A percentile compares a stretch with the other conserved stretches of the same genome.
Evolutionary conservation across 1,284 basidiomycete genomes (phyloP).

Genomic region (Cryptococcus sp.): DNA sequence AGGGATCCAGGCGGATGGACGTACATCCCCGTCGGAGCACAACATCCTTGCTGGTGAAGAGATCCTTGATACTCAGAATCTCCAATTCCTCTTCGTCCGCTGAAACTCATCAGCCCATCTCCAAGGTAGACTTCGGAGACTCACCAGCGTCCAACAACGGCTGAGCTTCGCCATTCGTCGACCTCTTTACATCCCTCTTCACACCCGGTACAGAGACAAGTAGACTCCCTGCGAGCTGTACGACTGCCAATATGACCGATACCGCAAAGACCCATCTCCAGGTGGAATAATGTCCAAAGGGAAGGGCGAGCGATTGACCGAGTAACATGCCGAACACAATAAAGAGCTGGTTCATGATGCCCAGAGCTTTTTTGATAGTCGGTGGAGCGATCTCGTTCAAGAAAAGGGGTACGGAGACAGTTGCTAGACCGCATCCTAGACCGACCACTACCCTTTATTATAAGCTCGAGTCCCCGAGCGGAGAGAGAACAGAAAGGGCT

Average conservation of each 20-base stretch:
- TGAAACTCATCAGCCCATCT: slow-evolving; percentile 1
- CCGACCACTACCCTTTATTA: slow-evolving; percentile 41
- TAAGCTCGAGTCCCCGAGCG: too few species aligned
- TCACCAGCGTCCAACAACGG: slow-evolving; percentile 9
- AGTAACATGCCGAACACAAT: slow-evolving; percentile 45
- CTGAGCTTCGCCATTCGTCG: slow-evolving; percentile 12
- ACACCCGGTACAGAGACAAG: slow-evolving; percentile 7
- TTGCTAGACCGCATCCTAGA: slow-evolving; percentile 46
- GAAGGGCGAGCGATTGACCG: slow-evolving; percentile 45
- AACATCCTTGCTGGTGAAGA: slow-evolving; percentile 24
- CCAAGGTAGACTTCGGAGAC: not conserved
- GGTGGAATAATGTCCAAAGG: slow-evolving; percentile 20
- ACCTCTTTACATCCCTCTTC: not conserved
- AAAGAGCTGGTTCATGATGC: slow-evolving; percentile 48
- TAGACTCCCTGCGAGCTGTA: slow-evolving; percentile 40
- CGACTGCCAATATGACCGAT: slow-evolving; percentile 26
- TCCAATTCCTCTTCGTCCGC: slow-evolving; percentile 2
- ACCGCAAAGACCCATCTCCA: slow-evolving; percentile 46
- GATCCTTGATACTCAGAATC: slow-evolving; percentile 22
- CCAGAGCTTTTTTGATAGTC: slow-evolving; percentile 41
- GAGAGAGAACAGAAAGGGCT: not conserved
- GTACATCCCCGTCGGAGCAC: slow-evolving; percentile 23
- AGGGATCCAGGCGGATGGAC: slow-evolving; percentile 1
- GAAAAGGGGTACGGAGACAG: slow-evolving; percentile 47
- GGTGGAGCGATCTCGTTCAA: slow-evolving; percentile 47